A percentile compares a stretch with the other conserved stretches of the same genome.
Conservation (phyloP, 2,329 filamentous ascomycete genomes). For the Leptographium lundbergii region DNA sequence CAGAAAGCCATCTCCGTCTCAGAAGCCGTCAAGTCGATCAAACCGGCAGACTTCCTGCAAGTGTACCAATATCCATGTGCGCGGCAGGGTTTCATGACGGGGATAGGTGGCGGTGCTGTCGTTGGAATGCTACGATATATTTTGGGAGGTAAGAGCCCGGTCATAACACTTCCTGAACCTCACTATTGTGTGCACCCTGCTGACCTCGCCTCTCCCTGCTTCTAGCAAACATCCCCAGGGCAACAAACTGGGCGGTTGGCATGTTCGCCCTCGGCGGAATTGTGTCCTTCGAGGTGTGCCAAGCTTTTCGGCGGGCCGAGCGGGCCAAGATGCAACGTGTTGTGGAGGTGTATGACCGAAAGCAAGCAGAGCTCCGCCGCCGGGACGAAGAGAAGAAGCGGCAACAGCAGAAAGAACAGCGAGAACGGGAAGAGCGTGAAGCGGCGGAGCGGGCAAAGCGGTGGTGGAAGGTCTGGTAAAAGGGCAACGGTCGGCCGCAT, state of each 20-base stretch:
- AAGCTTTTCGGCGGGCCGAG: slow-evolving; percentile 60
- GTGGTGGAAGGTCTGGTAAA: slow-evolving; percentile 43
- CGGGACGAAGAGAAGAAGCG: slow-evolving; percentile 38
- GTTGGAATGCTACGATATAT: slow-evolving; percentile 64
- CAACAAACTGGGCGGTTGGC: slow-evolving; percentile 78
- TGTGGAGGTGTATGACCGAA: slow-evolving; percentile 66
- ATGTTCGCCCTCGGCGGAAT: slow-evolving; percentile 59
- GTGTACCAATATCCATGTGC: slow-evolving; percentile 75
- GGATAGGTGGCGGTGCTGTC: slow-evolving; percentile 67
- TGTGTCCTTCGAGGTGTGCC: slow-evolving; percentile 73
- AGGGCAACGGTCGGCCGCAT: not conserved
- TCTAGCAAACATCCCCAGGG: slow-evolving; percentile 46
- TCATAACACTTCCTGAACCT: not conserved
- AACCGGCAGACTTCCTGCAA: slow-evolving; percentile 54
- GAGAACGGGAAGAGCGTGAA: slow-evolving; percentile 19
- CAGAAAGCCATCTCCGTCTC: slow-evolving; percentile 24
- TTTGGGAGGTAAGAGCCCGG: slow-evolving; percentile 46
- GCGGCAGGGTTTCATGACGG: slow-evolving; percentile 67
- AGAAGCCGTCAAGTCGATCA: slow-evolving; percentile 56
- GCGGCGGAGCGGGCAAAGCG: slow-evolving; percentile 17
- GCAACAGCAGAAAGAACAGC: slow-evolving; percentile 10
- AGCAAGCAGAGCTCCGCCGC: slow-evolving; percentile 46
- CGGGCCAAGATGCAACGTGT: slow-evolving; percentile 73
- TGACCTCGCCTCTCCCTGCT: not conserved
- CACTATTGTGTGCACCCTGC: not conserved